Evolutionary conservation across 371 early-diverging fungal genomes (phyloP).

Genomic region (Mortierella polycephala): DNA sequence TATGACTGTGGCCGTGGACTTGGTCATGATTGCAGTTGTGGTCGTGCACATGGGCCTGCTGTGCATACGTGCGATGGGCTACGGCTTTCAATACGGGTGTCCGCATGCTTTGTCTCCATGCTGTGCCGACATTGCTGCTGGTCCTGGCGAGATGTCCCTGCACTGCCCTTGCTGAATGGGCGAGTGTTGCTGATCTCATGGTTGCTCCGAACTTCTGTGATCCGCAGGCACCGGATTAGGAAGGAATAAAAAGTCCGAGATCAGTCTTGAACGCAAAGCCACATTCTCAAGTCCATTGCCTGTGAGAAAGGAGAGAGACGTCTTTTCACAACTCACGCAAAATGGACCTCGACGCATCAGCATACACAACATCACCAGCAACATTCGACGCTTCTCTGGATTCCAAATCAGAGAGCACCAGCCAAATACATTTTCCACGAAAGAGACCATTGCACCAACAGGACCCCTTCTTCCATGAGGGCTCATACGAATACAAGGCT

Average conservation of each 20-base stretch:
- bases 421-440: not conserved
- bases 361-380: not conserved
- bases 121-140: not conserved
- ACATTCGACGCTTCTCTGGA: not conserved
- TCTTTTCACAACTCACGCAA: not conserved
- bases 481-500: constrained; percentile 62
- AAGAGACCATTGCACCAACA: constrained; percentile 45
- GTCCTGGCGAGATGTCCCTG: not conserved
- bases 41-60: constrained; percentile 36
- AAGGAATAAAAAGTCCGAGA: constrained; percentile 4
- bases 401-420: not conserved
- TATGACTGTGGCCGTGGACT: constrained; percentile 28
- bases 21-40: constrained; percentile 42
- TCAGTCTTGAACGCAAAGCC: not conserved
- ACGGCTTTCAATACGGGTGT: not conserved
- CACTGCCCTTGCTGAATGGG: not conserved
- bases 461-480: constrained; percentile 65
- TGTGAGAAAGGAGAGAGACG: too few species aligned
- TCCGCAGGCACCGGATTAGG: too few species aligned
- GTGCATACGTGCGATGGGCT: too few species aligned
- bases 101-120: not conserved
- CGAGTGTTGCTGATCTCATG: constrained; percentile 16
- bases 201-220: not conserved
- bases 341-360: constrained; percentile 33
- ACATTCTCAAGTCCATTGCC: not conserved